These are phyloP conservation scores for Sungouiozyma ichnusensis DNA, from an alignment of 805 yeast genomes.

Conservation along the genomic window DNA sequence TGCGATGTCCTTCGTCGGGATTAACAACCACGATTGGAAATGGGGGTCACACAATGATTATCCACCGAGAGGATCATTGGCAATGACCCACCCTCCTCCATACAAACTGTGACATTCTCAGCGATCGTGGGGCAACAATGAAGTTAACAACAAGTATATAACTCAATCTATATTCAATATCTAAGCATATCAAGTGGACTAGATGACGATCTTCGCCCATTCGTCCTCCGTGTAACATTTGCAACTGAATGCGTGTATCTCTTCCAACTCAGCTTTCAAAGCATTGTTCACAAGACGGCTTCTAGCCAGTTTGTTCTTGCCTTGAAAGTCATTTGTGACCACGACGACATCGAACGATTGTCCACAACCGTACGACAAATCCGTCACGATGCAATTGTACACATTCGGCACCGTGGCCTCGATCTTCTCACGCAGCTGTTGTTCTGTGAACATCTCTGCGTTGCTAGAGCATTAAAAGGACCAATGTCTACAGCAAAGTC, in stretches of 20 bases:
- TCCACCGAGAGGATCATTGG: conserved; percentile 7
- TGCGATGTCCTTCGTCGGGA: neutral
- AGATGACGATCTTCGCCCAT: conserved; percentile 43
- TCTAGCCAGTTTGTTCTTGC: conserved; percentile 76
- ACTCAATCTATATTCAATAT: too few species aligned
- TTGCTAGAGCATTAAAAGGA: too few species aligned
- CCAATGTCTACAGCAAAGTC: too few species aligned
- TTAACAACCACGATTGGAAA: conserved; percentile 4
- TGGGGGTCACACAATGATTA: conserved; percentile 24
- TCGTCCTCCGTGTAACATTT: conserved; percentile 83
- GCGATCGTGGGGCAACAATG: too few species aligned
- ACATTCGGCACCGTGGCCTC: conserved; percentile 18
- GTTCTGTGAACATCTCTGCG: conserved; percentile 13
- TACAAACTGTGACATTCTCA: conserved; percentile 8
- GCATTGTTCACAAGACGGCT: conserved; percentile 77
- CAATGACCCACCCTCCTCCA: conserved; percentile 12
- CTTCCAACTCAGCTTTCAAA: conserved; percentile 72
- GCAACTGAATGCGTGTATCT: conserved; percentile 92
- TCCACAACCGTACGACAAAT: conserved; percentile 83
- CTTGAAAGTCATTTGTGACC: conserved; percentile 58
- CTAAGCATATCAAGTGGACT: too few species aligned
- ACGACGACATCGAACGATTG: conserved; percentile 93
- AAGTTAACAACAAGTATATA: neutral
- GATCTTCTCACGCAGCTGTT: conserved; percentile 19
- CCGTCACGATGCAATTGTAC: conserved; percentile 28